phyloP scores from a whole-genome alignment of 192 early-diverging fungal species.

The Entomortierella lignicola region DNA sequence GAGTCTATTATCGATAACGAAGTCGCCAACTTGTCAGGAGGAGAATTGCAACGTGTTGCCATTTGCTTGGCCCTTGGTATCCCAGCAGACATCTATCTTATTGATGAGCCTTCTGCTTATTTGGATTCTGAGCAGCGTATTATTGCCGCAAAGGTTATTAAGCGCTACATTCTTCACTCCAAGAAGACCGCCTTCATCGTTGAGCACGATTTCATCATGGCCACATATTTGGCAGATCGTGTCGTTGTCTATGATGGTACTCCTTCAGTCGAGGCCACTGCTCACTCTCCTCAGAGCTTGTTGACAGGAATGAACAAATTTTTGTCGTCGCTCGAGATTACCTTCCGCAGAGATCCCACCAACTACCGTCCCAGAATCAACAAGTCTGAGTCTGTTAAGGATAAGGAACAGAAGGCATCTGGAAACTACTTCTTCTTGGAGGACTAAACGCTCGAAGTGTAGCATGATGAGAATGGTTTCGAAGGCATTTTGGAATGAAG shows the following conservation, averaged over 20 bases:
- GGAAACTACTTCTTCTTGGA: slow-evolving; percentile 78
- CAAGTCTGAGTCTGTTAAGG: slow-evolving; percentile 93
- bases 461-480: neutral
- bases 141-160: slow-evolving; percentile 98
- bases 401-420: slow-evolving; percentile 92
- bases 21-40: slow-evolving; percentile 89
- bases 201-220: slow-evolving; percentile 99
- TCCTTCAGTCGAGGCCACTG: slow-evolving; percentile 86
- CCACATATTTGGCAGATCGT: slow-evolving; percentile 96
- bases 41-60: slow-evolving; percentile 99
- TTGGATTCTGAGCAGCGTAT: slow-evolving; percentile 99
- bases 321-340: slow-evolving; percentile 90
- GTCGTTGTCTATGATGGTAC: slow-evolving; percentile 95
- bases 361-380: slow-evolving; percentile 99
- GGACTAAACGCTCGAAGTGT: no score
- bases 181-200: slow-evolving; percentile 98
- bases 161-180: slow-evolving; percentile 94
- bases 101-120: slow-evolving; percentile 98
- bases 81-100: slow-evolving; percentile 96
- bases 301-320: slow-evolving; percentile 97
- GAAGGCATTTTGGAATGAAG: neutral
- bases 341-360: slow-evolving; percentile 96
- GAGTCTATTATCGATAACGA: slow-evolving; percentile 95
- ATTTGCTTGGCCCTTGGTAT: slow-evolving; percentile 89
- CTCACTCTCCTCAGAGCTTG: slow-evolving; percentile 88